Evolutionary conservation across 2,329 filamentous ascomycete species (phyloP), one percentile per base, ranked within the genome.

Genomic region (Alternaria sp.): DNA sequence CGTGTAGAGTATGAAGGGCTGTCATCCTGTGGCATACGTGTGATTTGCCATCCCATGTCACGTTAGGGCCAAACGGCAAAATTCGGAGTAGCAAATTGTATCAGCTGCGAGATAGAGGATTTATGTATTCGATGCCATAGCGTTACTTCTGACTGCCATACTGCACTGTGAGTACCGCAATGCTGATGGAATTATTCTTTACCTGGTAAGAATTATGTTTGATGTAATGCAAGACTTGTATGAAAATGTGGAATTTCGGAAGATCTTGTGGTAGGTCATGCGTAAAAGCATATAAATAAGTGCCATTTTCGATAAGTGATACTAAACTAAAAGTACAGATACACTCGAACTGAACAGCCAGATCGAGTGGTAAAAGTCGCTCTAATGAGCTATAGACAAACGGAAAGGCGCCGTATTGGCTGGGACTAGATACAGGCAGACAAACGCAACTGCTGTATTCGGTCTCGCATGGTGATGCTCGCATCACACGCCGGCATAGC

Each of bases 301-400:
- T 50, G 46, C 20, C 10, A 38, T 50, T 50, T 50, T 36, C 12
- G 20, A 16, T 41, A 9, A 1, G 25, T 1, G 16, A 49, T 49
- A 25, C 46, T 50, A 36, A 8, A 36, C 32, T 50, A n/a, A 9
- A 25, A 27, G 46, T 38, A 50, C 30, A 38, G 9, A 5, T 36
- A 36, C 20, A 50, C 22, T 27, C 20, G 30, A 5, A 5, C 30
- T 50, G 32, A 36, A 34, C 3, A 9, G 16, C 14, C 46, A 25
- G 20, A 27, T 11, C 20, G 30, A 38, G 20, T 25, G 46, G 14
- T n/a, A 38, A 36, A 36, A 12, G 41, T 34, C 20, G 32, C 46
- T 50, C 20, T 3, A 27, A 18, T 25, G 32, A 50, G 32, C 46
- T 50, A 38, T 50, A 25, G 20, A 50, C 46, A 50, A 50, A 50